Base-by-base conservation (phyloP, 495 filamentous ascomycete species). In the Penicillium paradoxum region DNA sequence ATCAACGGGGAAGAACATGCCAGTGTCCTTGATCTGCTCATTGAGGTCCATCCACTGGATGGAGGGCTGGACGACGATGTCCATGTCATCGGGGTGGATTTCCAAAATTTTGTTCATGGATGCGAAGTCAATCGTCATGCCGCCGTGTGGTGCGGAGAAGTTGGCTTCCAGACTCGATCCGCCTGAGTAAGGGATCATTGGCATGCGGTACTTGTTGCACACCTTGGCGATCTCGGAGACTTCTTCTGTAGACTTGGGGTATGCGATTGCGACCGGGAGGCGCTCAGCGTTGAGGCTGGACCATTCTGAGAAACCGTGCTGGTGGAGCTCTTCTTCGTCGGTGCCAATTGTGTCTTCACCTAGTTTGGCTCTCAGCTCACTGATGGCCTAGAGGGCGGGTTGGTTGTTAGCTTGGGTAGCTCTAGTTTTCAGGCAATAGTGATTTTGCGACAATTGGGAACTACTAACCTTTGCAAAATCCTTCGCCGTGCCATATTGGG, bases 31-130 rank as follows among this genome's bases (percentile, higher is more conserved):
- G 49, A 97, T 80, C 60, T 88, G 71, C 53, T 87, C 82, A 63
- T 96, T 96, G 42, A 97, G 70, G 39, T 86, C 80, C 83, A 92
- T 90, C 90, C 90, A 97, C n/a, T 85, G 83, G 34, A 97, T 87
- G 9, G 83, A 84, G 2, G 91, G 91, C 61, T 96, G 91, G 8
- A 96, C 91, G 6, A 93, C 86, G 52, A 96, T 75, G 62, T 97
- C 91, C 86, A 96, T 87, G 67, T 97, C 91, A 5, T 86, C 85
- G 47, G 87, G 82, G 65, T 95, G 86, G 42, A 96, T 75, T 37
- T 83, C 74, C 25, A 96, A 34, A 27, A 95, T 86, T 56, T 85
- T 78, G 63, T 95, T 83, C 91, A 97, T 97, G 57, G 74, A 80
- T 14, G 82, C 81, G 63, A 97, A 96, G 60, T 97, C 91, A 37